A percentile compares a stretch with the other conserved stretches of the same genome.
Conservation (phyloP, 495 filamentous ascomycete species). For the Penicillium canariense region DNA sequence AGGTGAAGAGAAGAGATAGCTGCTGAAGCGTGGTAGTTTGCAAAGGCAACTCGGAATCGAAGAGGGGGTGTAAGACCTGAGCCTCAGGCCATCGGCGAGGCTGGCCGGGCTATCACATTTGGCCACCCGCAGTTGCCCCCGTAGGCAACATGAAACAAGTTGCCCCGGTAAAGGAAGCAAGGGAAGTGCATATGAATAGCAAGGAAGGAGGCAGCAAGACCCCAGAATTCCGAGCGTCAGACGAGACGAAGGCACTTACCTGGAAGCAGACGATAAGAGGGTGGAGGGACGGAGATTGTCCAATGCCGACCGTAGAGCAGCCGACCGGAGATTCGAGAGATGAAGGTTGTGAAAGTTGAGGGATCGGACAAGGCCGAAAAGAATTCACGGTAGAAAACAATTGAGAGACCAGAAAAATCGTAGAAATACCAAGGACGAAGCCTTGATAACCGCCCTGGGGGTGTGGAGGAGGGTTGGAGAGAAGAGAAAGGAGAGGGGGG, state of each 20-base stretch:
- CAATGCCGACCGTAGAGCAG: slow-evolving; percentile 21
- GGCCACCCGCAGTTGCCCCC: slow-evolving; percentile 13
- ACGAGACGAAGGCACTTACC: slow-evolving; percentile 10
- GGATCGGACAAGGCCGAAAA: slow-evolving; percentile 8
- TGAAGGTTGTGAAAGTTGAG: not conserved
- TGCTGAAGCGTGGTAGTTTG: not conserved
- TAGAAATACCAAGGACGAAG: slow-evolving; percentile 37
- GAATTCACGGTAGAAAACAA: slow-evolving; percentile 1
- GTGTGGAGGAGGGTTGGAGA: slow-evolving; percentile 3
- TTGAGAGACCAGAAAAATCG: slow-evolving; percentile 12
- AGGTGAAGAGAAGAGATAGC: not conserved
- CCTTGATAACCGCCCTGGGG: slow-evolving; percentile 33
- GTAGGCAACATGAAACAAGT: slow-evolving; percentile 1
- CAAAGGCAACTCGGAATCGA: not conserved
- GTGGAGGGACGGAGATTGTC: slow-evolving; percentile 27
- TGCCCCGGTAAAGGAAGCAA: not conserved
- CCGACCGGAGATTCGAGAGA: slow-evolving; percentile 8
- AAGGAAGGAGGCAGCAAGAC: not conserved
- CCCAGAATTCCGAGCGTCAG: not conserved
- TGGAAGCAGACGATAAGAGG: slow-evolving; percentile 6
- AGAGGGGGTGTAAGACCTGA: slow-evolving; percentile 18
- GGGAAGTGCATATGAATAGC: not conserved
- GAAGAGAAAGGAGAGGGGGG: slow-evolving; percentile 19
- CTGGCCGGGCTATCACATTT: slow-evolving; percentile 8
- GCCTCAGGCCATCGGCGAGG: slow-evolving; percentile 19